phyloP scores from a whole-genome alignment of 2,329 filamentous ascomycete genomes.

The Acephala macrosclerotiorum region DNA sequence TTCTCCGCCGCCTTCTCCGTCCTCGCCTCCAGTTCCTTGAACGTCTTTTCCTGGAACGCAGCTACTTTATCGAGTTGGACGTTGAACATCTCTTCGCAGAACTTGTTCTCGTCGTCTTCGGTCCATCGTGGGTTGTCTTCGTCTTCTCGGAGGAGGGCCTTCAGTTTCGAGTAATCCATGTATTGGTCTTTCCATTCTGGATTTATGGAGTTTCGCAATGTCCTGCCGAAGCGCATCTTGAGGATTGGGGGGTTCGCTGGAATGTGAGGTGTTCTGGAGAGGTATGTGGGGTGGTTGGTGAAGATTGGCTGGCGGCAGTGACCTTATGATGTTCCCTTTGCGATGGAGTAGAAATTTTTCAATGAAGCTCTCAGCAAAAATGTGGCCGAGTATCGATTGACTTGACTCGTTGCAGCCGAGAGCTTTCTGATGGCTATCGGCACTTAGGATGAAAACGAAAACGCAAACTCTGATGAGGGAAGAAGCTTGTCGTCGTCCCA shows the following conservation, averaged over 20 bases:
- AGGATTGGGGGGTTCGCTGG: constrained; percentile 1
- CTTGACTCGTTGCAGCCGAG: neutral
- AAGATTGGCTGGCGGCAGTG: neutral
- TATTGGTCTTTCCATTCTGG: constrained; percentile 91
- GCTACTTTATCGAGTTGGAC: constrained; percentile 95
- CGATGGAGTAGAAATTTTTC: neutral
- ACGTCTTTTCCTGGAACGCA: constrained; percentile 83
- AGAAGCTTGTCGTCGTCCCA: constrained; percentile 9
- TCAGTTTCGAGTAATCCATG: constrained; percentile 95
- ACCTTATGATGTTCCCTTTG: neutral
- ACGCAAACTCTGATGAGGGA: neutral
- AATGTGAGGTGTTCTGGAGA: neutral
- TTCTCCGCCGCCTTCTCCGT: constrained; percentile 68
- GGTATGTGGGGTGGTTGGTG: constrained; percentile 2
- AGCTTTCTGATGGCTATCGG: neutral
- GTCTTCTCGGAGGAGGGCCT: constrained; percentile 81
- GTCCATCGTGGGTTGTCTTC: constrained; percentile 77
- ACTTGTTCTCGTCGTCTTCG: constrained; percentile 89
- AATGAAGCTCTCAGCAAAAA: neutral
- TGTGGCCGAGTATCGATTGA: neutral
- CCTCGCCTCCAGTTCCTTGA: constrained; percentile 62
- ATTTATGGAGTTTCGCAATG: constrained; percentile 81
- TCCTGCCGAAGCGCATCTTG: constrained; percentile 92
- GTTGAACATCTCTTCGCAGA: constrained; percentile 95
- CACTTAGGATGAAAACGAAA: neutral